Percentiles rank a stretch among this genome's conserved stretches.
Conservation (phyloP, 208 protist genomes). For the Wallacemonas sp. region DNA sequence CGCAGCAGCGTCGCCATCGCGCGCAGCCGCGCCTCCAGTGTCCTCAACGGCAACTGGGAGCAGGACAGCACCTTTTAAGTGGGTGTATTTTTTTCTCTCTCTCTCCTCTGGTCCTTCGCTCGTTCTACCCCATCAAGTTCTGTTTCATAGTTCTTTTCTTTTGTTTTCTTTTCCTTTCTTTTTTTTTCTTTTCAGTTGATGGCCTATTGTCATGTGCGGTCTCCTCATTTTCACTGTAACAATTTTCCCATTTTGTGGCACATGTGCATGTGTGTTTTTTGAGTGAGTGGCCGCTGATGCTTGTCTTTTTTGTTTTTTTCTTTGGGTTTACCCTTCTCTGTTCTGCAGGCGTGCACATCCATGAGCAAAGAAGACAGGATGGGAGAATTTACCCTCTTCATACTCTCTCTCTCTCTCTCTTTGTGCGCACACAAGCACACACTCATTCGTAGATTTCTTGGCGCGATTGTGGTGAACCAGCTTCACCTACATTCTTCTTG, state of each 20-base stretch:
- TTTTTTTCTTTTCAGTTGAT: slow-evolving; percentile 15
- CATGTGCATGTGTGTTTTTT: slow-evolving; percentile 14
- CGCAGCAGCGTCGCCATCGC: slow-evolving; percentile 11
- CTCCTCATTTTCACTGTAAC: slow-evolving; percentile 5
- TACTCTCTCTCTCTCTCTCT: slow-evolving; percentile 22
- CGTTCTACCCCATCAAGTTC: too few species aligned
- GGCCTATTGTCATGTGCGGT: too few species aligned
- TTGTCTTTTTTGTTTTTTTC: slow-evolving; percentile 22
- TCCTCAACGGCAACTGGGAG: slow-evolving; percentile 8
- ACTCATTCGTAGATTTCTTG: neutral
- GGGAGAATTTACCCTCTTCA: slow-evolving; percentile 3
- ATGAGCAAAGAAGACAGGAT: slow-evolving; percentile 9
- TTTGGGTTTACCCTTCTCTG: slow-evolving; percentile 16
- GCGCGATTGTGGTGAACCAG: slow-evolving; percentile 1
- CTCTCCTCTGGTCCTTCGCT: too few species aligned
- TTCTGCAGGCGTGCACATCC: neutral
- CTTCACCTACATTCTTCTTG: too few species aligned
- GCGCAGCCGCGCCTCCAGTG: slow-evolving; percentile 12
- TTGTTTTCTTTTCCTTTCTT: slow-evolving; percentile 7
- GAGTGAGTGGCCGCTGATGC: neutral
- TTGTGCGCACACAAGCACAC: neutral
- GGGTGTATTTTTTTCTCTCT: neutral
- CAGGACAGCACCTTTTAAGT: slow-evolving; percentile 6
- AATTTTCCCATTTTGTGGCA: slow-evolving; percentile 8
- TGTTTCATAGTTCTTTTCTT: neutral